Evolutionary conservation across 2,329 filamentous ascomycete genomes (phyloP), one percentile per base, ranked within the genome.

Genomic region (Neoscytalidium dimidiatum): DNA sequence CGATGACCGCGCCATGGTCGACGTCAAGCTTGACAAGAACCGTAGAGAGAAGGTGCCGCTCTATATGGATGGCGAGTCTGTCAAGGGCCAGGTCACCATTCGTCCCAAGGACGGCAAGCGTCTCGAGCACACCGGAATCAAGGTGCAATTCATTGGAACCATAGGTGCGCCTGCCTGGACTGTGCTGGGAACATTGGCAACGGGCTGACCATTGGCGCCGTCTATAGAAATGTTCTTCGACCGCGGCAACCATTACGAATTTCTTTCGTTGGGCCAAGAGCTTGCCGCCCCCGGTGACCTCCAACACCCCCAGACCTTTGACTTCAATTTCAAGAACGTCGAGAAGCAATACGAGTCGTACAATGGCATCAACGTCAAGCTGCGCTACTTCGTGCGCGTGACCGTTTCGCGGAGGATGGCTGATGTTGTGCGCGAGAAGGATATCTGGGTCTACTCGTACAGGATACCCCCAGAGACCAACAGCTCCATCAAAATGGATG

Each of bases 291-390:
- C 95, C 2, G 95, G 95, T 78, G 95, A 99, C 83, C 90, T 99
- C 65, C 95, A 98, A 78, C 96, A 99, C 81, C 95, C 95, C 48
- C 95, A 99, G 82, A 97, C 94, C 56, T 97, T 97, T 79, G 92
- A 96, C 71, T 99, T 99, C 87, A 96, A 97, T 83, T 99, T 99
- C 88, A 98, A 98, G 81, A 99, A 98, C 79, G 93, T 99, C 73
- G 95, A 99, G 86, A 99, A 99, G 85, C 94, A 96, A 80, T 99
- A 99, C 85, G 96, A 99, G 82, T 97, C 94, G 69, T 99, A 99
- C 85, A 96, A 97, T 78, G 95, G 95, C 75, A 99, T 99, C 87
- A 99, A 99, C 77, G 95, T 99, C 74, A 96, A 97, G 84, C 87
- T 99, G 77, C 93, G 95, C 71, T 99, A 99, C 86, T 98, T 98